Conservation (phyloP, 768 basidiomycete genomes). For the Termitomyces sp. region DNA sequence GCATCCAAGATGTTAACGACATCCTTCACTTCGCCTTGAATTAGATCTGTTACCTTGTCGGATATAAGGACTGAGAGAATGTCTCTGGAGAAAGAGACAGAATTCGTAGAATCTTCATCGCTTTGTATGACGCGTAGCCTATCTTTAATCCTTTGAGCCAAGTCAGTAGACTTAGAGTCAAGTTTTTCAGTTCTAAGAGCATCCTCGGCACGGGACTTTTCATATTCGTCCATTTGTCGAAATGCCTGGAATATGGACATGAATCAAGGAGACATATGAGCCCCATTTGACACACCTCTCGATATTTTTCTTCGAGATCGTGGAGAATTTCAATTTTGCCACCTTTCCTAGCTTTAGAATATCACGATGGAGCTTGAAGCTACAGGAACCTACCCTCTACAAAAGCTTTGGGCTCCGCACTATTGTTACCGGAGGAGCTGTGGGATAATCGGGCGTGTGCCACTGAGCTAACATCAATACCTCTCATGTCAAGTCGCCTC, state of each 20-base stretch:
- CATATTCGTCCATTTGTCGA: conserved; percentile 3
- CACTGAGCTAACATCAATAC: not conserved
- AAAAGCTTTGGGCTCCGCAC: not conserved
- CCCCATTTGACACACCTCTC: not conserved
- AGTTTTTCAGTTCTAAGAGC: not conserved
- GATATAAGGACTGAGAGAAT: conserved; percentile 4
- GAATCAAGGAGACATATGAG: not conserved
- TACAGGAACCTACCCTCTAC: not conserved
- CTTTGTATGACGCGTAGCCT: not conserved
- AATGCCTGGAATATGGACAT: not conserved
- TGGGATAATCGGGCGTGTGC: not conserved
- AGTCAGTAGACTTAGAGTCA: not conserved
- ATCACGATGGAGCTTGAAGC: not conserved
- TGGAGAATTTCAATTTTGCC: not conserved
- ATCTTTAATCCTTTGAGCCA: not conserved
- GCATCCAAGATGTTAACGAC: not conserved
- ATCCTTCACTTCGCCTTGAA: not conserved
- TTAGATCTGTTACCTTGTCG: not conserved
- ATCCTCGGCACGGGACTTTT: not conserved
- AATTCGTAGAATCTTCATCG: not conserved
- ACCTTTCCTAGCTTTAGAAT: not conserved
- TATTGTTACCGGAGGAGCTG: not conserved
- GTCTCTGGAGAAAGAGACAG: not conserved
- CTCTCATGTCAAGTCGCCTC: not conserved
- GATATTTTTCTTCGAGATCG: not conserved